phyloP scores from a whole-genome alignment of 1,139 yeast species.

The Candida neerlandica region DNA sequence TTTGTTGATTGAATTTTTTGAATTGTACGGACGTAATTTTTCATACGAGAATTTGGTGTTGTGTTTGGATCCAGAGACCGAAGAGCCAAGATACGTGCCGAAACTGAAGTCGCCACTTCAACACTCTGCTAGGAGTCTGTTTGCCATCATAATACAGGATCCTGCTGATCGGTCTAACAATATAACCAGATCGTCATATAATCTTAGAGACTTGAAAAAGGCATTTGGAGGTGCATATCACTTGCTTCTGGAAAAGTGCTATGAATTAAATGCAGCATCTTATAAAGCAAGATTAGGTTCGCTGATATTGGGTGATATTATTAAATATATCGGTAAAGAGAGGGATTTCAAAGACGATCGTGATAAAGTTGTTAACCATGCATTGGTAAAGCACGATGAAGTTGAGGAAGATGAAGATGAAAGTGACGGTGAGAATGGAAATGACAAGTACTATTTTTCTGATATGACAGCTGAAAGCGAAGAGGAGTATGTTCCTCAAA shows the following conservation, averaged over 20 bases:
- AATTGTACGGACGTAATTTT: constrained; percentile 90
- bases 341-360: constrained; percentile 84
- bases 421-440: constrained; percentile 37
- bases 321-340: constrained; percentile 71
- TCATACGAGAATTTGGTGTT: constrained; percentile 81
- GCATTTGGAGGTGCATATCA: constrained; percentile 94
- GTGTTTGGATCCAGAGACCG: constrained; percentile 55
- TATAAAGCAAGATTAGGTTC: constrained; percentile 70
- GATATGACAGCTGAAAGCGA: constrained; percentile 48
- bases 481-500: constrained; percentile 17
- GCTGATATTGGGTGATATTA: constrained; percentile 80
- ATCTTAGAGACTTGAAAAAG: constrained; percentile 75
- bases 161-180: constrained; percentile 85
- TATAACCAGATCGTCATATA: constrained; percentile 84
- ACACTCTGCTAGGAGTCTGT: constrained; percentile 56
- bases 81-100: constrained; percentile 53
- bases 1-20: constrained; percentile 87
- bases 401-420: constrained; percentile 23
- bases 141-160: constrained; percentile 81
- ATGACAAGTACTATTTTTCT: constrained; percentile 35
- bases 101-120: constrained; percentile 59
- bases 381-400: constrained; percentile 40
- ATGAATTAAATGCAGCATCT: constrained; percentile 56
- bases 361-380: constrained; percentile 61
- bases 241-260: constrained; percentile 71